Base-by-base conservation (phyloP, 2,329 filamentous ascomycete species). In the Lojkania enalia region DNA sequence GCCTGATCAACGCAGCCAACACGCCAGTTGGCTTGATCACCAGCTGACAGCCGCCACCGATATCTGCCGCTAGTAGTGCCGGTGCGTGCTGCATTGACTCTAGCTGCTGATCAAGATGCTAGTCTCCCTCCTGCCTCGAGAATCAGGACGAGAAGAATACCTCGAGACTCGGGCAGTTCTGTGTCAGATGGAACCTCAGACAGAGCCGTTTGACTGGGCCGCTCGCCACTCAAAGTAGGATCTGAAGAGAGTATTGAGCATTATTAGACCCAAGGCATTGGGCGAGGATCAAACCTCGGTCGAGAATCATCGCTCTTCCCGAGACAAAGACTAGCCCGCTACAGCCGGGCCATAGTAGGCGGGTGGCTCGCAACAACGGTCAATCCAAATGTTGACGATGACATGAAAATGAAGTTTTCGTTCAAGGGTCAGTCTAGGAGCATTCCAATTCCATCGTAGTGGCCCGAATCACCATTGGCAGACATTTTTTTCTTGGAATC, bases 401-500 rank as follows among this genome's bases (percentile, higher is more conserved):
- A n/a, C n/a, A n/a, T n/a, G n/a, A n/a, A n/a, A n/a, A n/a, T n/a
- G n/a, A n/a, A n/a, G n/a, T n/a, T n/a, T n/a, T n/a, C n/a, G n/a
- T n/a, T n/a, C n/a, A n/a, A n/a, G n/a, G n/a, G n/a, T n/a, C n/a
- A n/a, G n/a, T n/a, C n/a, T n/a, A n/a, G n/a, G n/a, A n/a, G n/a
- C n/a, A n/a, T 27, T 27, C 9, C 25, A 25, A 36, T 39, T 51
- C 42, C 42, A 45, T 43, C 46, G 42, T 51, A 48, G 49, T 58
- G 59, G 62, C 33, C 54, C 57, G 59, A 53, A 58, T 59, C 55
- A 58, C 51, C 58, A 58, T 53, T 60, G 54, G 54, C 39, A 61
- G 54, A 54, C 58, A 50, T 52, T 58, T 9, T 27, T 45, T 49
- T 53, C 51, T 51, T 40, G 32, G 37, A 47, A 42, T 43, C 45